Base-by-base conservation (phyloP, 192 early-diverging fungal species). In the Paraglomus occultum region DNA sequence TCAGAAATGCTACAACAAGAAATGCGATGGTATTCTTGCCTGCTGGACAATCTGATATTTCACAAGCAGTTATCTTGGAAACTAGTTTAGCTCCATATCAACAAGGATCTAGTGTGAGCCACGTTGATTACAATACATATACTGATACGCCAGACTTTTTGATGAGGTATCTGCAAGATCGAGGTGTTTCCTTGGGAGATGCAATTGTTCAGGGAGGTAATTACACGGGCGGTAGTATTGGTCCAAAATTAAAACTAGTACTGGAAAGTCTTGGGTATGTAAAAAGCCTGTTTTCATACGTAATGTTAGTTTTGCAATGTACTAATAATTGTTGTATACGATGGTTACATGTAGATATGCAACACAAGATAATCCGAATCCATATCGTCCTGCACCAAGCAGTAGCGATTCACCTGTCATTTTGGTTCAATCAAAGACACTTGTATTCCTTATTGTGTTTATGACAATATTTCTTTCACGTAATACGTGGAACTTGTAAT, bases 161-260 rank as follows among this genome's bases (percentile, higher is more conserved):
- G 12, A 79, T 79, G 78, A 64, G 67, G 6, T 79, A 51, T 49
- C 59, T 77, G 63, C 66, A 73, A 58, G 75, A 79, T 20, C 68
- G 70, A n/a, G 78, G 78, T 14, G 44, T 77, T 31, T 60, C 72
- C 0, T 14, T 72, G 6, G 53, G 46, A 0, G 44, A 76, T 17
- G 64, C 53, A 5, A 55, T 79, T 40, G 18, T 38, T 11, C n/a
- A 40, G 43, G 68, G 68, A 31, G 67, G 63, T 6, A 48, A 64
- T 47, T 8, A 22, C 0, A 20, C 51, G 10, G 48, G n/a, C 0
- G 53, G 69, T 49, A 53, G 65, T 23, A 71, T 79, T 31, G 73
- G 78, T 11, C 78, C 78, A 10, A 8, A 67, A 10, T 12, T 79
- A 17, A 71, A 71, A 17, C 45, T 63, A 9, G 38, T 77, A 1